Evolutionary conservation across 2,329 filamentous ascomycete genomes (phyloP).

Genomic region (Xylaria sp.): DNA sequence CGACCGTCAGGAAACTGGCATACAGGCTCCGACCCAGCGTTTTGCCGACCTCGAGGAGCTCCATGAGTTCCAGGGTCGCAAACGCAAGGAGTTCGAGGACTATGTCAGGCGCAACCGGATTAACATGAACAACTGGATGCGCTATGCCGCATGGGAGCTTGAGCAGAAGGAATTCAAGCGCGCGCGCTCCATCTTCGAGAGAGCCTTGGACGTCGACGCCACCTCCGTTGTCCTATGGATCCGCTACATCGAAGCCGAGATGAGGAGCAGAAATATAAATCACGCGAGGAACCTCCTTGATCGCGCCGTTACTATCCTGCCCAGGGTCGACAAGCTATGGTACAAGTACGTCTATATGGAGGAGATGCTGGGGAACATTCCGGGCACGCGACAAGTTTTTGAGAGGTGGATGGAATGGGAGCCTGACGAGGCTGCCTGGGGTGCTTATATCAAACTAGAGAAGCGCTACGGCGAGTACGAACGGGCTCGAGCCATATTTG

Average conservation of each 20-base stretch:
- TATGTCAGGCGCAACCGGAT: slow-evolving; percentile 95
- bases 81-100: slow-evolving; percentile 96
- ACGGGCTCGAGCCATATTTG: slow-evolving; percentile 87
- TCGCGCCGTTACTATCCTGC: slow-evolving; percentile 90
- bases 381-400: slow-evolving; percentile 91
- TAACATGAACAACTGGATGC: slow-evolving; percentile 99
- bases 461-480: slow-evolving; percentile 95
- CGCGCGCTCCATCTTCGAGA: slow-evolving; percentile 92
- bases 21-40: slow-evolving; percentile 91
- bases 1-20: slow-evolving; percentile 87
- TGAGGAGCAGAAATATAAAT: slow-evolving; percentile 95
- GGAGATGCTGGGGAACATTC: slow-evolving; percentile 94
- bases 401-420: slow-evolving; percentile 99
- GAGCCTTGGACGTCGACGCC: slow-evolving; percentile 89
- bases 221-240: slow-evolving; percentile 91
- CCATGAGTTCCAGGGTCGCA: slow-evolving; percentile 95
- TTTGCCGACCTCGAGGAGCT: slow-evolving; percentile 98
- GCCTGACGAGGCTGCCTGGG: slow-evolving; percentile 95
- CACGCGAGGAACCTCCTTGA: slow-evolving; percentile 95
- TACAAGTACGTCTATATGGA: slow-evolving; percentile 99
- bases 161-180: slow-evolving; percentile 97
- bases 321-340: slow-evolving; percentile 95
- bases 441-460: slow-evolving; percentile 95
- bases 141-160: slow-evolving; percentile 96
- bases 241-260: slow-evolving; percentile 93